Conservation (phyloP, 805 yeast genomes). For the Cyberlindnera nakhonratchasimensis region DNA sequence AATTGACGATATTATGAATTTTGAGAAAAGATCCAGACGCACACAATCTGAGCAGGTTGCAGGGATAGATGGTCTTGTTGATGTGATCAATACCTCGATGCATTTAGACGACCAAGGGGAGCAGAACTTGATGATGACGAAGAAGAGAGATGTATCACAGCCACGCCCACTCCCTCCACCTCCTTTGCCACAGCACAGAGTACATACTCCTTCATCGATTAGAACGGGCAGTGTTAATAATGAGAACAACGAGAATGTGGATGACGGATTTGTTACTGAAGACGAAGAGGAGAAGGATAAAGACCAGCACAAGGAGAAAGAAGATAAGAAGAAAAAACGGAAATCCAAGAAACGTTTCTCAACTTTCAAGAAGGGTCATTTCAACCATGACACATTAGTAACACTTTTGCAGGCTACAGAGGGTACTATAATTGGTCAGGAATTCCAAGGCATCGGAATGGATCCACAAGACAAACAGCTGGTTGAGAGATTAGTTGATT, state of each 20-base stretch:
- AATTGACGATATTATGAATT: background rate
- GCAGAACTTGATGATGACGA: background rate
- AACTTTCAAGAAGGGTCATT: conserved; percentile 20
- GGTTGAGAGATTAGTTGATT: conserved; percentile 81
- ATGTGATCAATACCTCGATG: conserved; percentile 7
- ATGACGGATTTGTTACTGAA: conserved; percentile 29
- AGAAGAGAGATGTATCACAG: conserved; percentile 6
- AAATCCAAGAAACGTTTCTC: conserved; percentile 11
- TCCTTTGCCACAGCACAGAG: conserved; percentile 26
- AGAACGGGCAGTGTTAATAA: background rate
- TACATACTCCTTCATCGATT: conserved; percentile 6
- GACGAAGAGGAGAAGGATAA: conserved; percentile 16
- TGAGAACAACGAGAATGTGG: conserved; percentile 5
- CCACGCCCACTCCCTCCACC: conserved; percentile 28
- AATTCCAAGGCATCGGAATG: conserved; percentile 68
- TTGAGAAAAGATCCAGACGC: conserved; percentile 10
- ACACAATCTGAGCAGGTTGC: conserved; percentile 12
- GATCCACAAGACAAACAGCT: conserved; percentile 74
- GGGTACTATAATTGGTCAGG: conserved; percentile 46
- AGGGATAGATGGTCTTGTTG: conserved; percentile 14
- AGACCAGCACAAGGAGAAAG: background rate
- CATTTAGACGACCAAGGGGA: background rate
- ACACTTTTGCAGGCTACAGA: conserved; percentile 38
- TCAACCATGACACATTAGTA: conserved; percentile 33
- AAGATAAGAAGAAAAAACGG: conserved; percentile 9